Evolutionary conservation across 495 filamentous ascomycete species (phyloP), one percentile per base, ranked within the genome.

Genomic region (Pseudoneurospora amorphoporcata): DNA sequence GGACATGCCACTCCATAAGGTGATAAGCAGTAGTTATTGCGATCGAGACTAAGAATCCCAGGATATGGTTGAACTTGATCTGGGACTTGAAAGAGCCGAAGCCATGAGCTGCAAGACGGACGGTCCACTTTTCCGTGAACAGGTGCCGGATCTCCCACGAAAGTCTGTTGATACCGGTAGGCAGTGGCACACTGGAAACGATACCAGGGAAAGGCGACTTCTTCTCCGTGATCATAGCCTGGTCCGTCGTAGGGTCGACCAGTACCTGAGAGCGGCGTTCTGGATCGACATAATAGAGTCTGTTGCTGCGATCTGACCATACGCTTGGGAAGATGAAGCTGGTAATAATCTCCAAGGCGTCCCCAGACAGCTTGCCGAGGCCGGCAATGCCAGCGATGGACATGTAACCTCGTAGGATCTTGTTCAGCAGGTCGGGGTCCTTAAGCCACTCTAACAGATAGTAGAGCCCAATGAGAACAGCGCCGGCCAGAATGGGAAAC

Each of bases 371-470:
- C 39, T 88, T 88, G 16, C 88, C 85, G 32, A 95, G 85, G 68
- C 92, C 91, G 70, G 92, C 90, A 16, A 97, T 79, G 0, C 93
- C 92, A 81, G 95, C 89, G 58, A 86, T 78, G 2, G 92, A 93
- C 80, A 97, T 93, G 82, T 99, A 98, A 76, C 87, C 90, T 42
- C 91, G 90, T 14, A 99, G 82, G 23, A 96, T 88, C 82, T 91
- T 92, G 82, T 95, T 98, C 76, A 99, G 76, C 10, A 95, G 81
- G 10, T 88, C 84, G 0, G 95, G 90, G 76, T 97, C 92, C 75
- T 95, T 87, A 37, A 97, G 86, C 87, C 90, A 96, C 76, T 96
- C 93, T 79, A 98, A 93, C 70, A 97, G 84, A 76, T 94, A 88
- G 81, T 98, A 98, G 14, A 99, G 85, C 0, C 89, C 90, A 39